Conservation (phyloP, 2,329 filamentous ascomycete genomes). For the Cordyceps cateniannulata region DNA sequence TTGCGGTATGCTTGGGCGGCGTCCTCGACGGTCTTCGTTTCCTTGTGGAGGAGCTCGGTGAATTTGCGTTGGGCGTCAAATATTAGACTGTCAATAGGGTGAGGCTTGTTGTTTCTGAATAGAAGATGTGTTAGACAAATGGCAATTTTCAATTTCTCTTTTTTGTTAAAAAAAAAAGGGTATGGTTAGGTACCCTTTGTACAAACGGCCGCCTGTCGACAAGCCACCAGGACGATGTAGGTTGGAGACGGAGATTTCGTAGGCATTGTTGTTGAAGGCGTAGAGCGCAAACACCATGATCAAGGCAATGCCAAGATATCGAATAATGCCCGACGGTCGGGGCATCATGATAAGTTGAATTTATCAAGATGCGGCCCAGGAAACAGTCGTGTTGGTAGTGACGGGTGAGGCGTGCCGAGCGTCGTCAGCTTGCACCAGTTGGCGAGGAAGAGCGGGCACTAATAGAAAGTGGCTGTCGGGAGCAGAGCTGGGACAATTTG, state of each 20-base stretch:
- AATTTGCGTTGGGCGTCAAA: conserved; percentile 35
- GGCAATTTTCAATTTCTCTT: too few relatives aligned
- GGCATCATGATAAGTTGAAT: conserved; percentile 17
- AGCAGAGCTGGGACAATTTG: neutral
- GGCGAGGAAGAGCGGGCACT: neutral
- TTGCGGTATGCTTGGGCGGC: conserved; percentile 53
- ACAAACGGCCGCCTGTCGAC: conserved; percentile 7
- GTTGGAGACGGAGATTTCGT: conserved; percentile 9
- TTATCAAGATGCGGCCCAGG: neutral
- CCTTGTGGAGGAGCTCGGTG: conserved; percentile 32
- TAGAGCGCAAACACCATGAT: conserved; percentile 29
- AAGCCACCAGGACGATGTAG: neutral
- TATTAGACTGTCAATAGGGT: conserved; percentile 50
- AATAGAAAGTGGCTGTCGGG: neutral
- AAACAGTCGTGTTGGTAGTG: neutral
- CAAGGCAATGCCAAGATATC: conserved; percentile 32
- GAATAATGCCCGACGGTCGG: conserved; percentile 36
- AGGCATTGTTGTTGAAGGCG: conserved; percentile 20
- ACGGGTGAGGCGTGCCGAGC: neutral
- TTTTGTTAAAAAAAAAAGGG: neutral
- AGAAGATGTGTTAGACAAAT: neutral
- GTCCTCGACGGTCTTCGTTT: conserved; percentile 44
- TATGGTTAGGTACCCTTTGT: neutral
- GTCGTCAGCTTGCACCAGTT: neutral
- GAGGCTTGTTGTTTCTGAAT: conserved; percentile 17